Percentiles rank a stretch among this genome's conserved stretches.
These are phyloP conservation scores for Xanthoparmelia taractica DNA, from an alignment of 495 filamentous ascomycete genomes.

Conservation along the genomic window DNA sequence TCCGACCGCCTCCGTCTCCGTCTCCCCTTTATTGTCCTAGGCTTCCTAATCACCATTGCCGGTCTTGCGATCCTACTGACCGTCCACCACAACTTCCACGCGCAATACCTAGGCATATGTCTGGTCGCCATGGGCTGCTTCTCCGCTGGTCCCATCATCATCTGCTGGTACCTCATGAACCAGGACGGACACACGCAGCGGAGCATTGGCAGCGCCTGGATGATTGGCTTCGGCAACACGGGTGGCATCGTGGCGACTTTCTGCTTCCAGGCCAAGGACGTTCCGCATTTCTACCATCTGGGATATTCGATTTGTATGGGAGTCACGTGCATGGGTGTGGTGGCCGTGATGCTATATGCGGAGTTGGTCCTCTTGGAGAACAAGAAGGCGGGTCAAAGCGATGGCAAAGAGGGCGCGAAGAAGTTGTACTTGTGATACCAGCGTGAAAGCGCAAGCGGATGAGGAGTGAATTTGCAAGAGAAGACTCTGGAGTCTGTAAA, in stretches of 20 bases:
- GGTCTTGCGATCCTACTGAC: constrained; percentile 56
- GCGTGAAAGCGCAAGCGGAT: not conserved
- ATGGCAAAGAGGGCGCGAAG: not conserved
- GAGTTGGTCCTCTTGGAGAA: constrained; percentile 28
- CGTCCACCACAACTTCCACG: constrained; percentile 41
- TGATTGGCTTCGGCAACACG: constrained; percentile 32
- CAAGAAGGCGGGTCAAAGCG: not conserved
- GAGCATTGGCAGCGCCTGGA: constrained; percentile 30
- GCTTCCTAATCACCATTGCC: constrained; percentile 40
- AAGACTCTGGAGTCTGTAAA: no score
- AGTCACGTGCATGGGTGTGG: constrained; percentile 17
- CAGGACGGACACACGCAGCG: constrained; percentile 30
- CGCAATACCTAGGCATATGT: constrained; percentile 45
- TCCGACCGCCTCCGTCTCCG: constrained; percentile 55
- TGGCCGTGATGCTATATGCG: constrained; percentile 19
- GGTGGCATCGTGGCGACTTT: constrained; percentile 37
- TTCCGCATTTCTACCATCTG: constrained; percentile 31
- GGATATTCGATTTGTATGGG: constrained; percentile 32
- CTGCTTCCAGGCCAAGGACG: constrained; percentile 32
- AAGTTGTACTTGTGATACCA: not conserved
- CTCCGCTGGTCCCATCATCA: constrained; percentile 26
- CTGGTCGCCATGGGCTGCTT: constrained; percentile 28
- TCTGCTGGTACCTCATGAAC: constrained; percentile 35
- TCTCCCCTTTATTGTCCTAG: constrained; percentile 46
- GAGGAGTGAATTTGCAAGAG: no score